Percentiles rank a stretch among this genome's conserved stretches.
Evolutionary conservation across 805 yeast genomes (phyloP).

Genomic region (Scheffersomyces stipitis): DNA sequence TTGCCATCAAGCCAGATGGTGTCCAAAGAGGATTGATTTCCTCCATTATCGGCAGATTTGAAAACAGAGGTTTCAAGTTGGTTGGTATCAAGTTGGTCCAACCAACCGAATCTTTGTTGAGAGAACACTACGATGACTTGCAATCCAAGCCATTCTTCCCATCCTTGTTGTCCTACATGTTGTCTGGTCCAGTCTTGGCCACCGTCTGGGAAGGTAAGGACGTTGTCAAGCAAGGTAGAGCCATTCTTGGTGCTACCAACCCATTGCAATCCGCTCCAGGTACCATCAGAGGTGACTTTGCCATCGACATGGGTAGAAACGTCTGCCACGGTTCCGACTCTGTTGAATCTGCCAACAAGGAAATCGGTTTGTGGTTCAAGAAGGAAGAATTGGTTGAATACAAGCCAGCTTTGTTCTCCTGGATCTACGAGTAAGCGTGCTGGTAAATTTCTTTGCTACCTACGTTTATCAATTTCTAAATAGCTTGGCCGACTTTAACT

Average conservation of each 20-base stretch:
- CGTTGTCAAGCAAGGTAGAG: slow-evolving; percentile 98
- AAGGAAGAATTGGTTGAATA: slow-evolving; percentile 91
- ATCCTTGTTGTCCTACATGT: slow-evolving; percentile 92
- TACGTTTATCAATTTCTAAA: too few species aligned
- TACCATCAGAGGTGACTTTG: slow-evolving; percentile 99
- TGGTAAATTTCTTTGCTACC: too few species aligned
- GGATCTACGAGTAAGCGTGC: slow-evolving; percentile 85
- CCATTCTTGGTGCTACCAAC: slow-evolving; percentile 98
- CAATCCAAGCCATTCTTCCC: slow-evolving; percentile 98
- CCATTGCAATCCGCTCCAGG: slow-evolving; percentile 98
- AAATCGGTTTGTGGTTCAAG: slow-evolving; percentile 97
- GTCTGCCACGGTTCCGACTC: slow-evolving; percentile 99
- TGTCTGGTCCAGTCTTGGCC: slow-evolving; percentile 97
- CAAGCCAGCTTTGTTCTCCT: slow-evolving; percentile 78
- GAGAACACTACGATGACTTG: slow-evolving; percentile 94
- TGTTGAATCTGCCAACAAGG: slow-evolving; percentile 95
- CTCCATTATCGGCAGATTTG: slow-evolving; percentile 89
- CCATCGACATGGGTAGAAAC: slow-evolving; percentile 99
- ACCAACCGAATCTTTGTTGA: slow-evolving; percentile 84
- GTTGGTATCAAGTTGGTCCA: slow-evolving; percentile 90
- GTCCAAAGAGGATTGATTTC: slow-evolving; percentile 98
- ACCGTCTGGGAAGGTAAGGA: slow-evolving; percentile 99
- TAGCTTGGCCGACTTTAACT: too few species aligned
- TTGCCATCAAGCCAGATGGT: slow-evolving; percentile 98
- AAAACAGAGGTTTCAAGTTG: slow-evolving; percentile 95